Evolutionary conservation across 768 basidiomycete species (phyloP).

Genomic region (Auriscalpium microsporum): DNA sequence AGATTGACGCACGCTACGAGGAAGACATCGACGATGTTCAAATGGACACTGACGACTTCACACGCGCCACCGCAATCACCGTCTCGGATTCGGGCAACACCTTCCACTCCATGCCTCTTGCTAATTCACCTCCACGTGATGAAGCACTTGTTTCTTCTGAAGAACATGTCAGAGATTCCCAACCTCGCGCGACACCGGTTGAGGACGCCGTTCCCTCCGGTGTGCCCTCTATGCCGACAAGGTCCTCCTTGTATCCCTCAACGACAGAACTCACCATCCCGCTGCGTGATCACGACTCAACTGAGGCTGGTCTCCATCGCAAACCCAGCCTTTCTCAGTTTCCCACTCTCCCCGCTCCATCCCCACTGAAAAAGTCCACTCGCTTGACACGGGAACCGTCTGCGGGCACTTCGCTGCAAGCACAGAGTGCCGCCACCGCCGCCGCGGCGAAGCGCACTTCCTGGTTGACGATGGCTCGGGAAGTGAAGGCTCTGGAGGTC

Average conservation of each 20-base stretch:
- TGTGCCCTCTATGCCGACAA: constrained; percentile 1
- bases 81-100: constrained; percentile 25
- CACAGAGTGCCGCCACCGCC: constrained; percentile 24
- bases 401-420: constrained; percentile 19
- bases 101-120: constrained; percentile 31
- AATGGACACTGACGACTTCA: constrained; percentile 3
- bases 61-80: constrained; percentile 15
- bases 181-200: constrained; percentile 3
- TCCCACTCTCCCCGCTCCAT: constrained; percentile 59
- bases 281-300: constrained; percentile 25
- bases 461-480: constrained; percentile 72
- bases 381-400: constrained; percentile 40
- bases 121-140: constrained; percentile 22
- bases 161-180: neutral
- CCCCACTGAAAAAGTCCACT: constrained; percentile 62
- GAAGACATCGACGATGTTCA: neutral
- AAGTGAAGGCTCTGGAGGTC: constrained; percentile 42
- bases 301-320: constrained; percentile 20
- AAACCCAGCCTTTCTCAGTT: constrained; percentile 40
- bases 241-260: constrained; percentile 15
- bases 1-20: neutral
- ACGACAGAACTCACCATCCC: constrained; percentile 26
- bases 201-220: constrained; percentile 18
- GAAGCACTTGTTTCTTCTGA: neutral
- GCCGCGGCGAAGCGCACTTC: constrained; percentile 61